phyloP scores from a whole-genome alignment of 768 basidiomycete species.

The Saitozyma podzolica region DNA sequence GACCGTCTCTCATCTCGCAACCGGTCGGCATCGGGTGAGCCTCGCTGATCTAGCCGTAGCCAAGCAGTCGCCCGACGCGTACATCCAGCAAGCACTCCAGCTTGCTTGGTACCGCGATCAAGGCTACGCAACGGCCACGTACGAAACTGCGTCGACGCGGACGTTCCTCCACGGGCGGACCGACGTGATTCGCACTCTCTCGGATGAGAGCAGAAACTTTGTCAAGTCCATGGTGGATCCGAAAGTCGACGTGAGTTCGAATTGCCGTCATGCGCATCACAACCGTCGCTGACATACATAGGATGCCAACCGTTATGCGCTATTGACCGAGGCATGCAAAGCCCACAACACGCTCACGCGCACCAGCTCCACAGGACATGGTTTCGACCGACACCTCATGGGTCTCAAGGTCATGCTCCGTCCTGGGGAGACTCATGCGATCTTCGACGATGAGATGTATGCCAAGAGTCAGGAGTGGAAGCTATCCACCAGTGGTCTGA shows the following conservation, averaged over 20 bases:
- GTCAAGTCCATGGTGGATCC: conserved; percentile 71
- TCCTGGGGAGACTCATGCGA: conserved; percentile 60
- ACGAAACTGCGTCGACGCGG: conserved; percentile 87
- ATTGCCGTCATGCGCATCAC: conserved; percentile 27
- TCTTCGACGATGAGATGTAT: conserved; percentile 80
- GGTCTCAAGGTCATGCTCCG: conserved; percentile 70
- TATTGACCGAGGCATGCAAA: conserved; percentile 68
- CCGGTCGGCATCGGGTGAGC: neutral
- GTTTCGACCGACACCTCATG: conserved; percentile 88
- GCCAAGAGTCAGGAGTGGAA: conserved; percentile 76
- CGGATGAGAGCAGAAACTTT: conserved; percentile 70
- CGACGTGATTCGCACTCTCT: conserved; percentile 79
- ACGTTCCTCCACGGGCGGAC: conserved; percentile 84
- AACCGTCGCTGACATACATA: conserved; percentile 22
- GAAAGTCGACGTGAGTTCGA: conserved; percentile 41
- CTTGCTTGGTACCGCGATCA: conserved; percentile 84
- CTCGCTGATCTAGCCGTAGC: conserved; percentile 52
- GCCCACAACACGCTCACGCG: conserved; percentile 72
- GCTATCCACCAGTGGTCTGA: conserved; percentile 83
- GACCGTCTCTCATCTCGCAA: neutral
- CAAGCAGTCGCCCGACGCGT: conserved; percentile 72
- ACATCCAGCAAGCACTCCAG: conserved; percentile 86
- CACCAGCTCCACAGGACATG: conserved; percentile 75
- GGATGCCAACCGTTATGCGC: conserved; percentile 54
- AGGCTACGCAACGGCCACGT: conserved; percentile 77